These are phyloP conservation scores for Lavandula angustifolia DNA, from an alignment of 257 asterid species.

Conservation along the genomic window DNA sequence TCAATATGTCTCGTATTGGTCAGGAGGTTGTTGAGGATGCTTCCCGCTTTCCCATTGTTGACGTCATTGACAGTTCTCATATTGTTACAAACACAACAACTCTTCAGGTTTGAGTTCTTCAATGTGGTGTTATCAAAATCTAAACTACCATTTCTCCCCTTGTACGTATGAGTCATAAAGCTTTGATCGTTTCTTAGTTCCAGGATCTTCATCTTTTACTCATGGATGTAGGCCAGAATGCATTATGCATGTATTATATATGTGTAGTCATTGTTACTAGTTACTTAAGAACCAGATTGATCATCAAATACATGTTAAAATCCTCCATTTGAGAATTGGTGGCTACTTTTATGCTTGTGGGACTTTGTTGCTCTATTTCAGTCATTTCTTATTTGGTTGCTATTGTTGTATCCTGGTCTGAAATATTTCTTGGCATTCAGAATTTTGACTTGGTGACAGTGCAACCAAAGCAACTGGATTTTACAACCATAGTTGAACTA, in stretches of 20 bases:
- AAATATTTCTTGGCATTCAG: conserved; percentile 44
- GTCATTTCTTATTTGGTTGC: not conserved
- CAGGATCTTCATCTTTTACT: not conserved
- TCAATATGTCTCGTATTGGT: conserved; percentile 84
- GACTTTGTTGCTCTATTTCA: not conserved
- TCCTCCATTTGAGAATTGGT: too few species aligned
- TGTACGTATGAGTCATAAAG: not conserved
- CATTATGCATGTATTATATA: too few species aligned
- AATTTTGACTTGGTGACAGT: conserved; percentile 79
- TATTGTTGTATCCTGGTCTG: conserved; percentile 1
- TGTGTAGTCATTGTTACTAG: too few species aligned
- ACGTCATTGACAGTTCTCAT: conserved; percentile 61
- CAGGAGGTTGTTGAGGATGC: conserved; percentile 70
- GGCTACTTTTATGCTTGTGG: not conserved
- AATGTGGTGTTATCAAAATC: not conserved
- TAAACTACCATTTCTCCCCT: not conserved
- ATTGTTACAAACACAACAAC: conserved; percentile 66
- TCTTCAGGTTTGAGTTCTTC: conserved; percentile 65
- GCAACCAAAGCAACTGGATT: conserved; percentile 81
- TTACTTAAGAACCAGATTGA: too few species aligned
- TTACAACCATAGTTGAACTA: conserved; percentile 74
- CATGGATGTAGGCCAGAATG: too few species aligned
- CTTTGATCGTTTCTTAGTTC: not conserved
- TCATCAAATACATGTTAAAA: not conserved
- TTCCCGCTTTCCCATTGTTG: conserved; percentile 73